These are phyloP conservation scores for Gnomoniopsis sp. DNA, from an alignment of 2,329 filamentous ascomycete species.

Conservation along the genomic window DNA sequence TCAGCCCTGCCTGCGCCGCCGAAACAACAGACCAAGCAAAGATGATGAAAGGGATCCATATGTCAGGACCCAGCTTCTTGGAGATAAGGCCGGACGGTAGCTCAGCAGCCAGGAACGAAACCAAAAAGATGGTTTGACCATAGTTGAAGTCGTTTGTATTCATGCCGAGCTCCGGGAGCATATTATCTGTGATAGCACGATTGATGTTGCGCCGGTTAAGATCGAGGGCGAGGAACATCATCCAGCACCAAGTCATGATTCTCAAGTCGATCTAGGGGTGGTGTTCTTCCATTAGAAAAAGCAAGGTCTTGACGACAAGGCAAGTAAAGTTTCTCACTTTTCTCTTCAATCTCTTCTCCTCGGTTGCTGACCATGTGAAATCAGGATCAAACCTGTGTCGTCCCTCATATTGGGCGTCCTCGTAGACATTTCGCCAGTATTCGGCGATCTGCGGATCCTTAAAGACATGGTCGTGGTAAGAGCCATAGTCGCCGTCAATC, in stretches of 20 bases:
- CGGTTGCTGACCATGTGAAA: slow-evolving; percentile 50
- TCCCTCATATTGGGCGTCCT: slow-evolving; percentile 57
- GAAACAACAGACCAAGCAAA: slow-evolving; percentile 27
- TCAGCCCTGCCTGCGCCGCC: slow-evolving; percentile 28
- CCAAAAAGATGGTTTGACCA: slow-evolving; percentile 44
- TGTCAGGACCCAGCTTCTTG: slow-evolving; percentile 48
- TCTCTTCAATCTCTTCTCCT: slow-evolving; percentile 48
- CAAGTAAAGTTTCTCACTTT: slow-evolving; percentile 34
- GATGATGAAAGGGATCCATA: slow-evolving; percentile 44
- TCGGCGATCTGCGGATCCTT: slow-evolving; percentile 39
- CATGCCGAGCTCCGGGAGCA: slow-evolving; percentile 35
- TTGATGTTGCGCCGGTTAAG: slow-evolving; percentile 29
- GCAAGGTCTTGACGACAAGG: slow-evolving; percentile 23
- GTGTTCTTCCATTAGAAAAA: too few species aligned
- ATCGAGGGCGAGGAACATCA: slow-evolving; percentile 25
- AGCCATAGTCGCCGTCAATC: too few species aligned
- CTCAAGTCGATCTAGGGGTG: background rate
- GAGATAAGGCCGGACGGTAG: slow-evolving; percentile 48
- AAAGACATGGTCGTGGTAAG: slow-evolving; percentile 37
- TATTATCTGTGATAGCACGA: slow-evolving; percentile 28
- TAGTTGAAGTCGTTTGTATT: slow-evolving; percentile 39
- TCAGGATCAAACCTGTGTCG: slow-evolving; percentile 57
- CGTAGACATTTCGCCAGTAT: slow-evolving; percentile 52
- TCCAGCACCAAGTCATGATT: slow-evolving; percentile 29
- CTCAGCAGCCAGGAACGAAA: slow-evolving; percentile 46